Conservation (phyloP, 1,284 basidiomycete species). For the Sporisorium exsertum region DNA sequence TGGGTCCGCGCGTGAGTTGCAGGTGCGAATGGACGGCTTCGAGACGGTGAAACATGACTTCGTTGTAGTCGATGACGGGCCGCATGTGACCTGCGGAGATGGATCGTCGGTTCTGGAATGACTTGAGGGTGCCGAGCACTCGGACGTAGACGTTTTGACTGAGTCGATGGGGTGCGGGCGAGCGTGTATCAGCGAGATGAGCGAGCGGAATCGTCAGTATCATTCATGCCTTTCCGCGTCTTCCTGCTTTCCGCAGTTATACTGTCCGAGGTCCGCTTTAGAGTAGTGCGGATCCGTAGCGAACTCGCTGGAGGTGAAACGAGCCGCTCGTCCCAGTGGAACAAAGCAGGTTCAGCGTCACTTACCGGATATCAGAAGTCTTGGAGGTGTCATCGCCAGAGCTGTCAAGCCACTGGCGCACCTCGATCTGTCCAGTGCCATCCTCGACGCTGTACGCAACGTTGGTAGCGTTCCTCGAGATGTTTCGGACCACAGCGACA, state of each 20-base stretch:
- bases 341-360: neutral
- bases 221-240: neutral
- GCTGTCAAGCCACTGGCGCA: conserved; percentile 87
- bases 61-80: conserved; percentile 78
- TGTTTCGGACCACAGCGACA: conserved; percentile 83
- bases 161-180: neutral
- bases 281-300: neutral
- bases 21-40: conserved; percentile 73
- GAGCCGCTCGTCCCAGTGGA: neutral
- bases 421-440: conserved; percentile 88
- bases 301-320: neutral
- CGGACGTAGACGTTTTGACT: conserved; percentile 84
- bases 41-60: conserved; percentile 83
- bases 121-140: conserved; percentile 90
- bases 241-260: conserved; percentile 1
- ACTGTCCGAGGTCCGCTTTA: neutral
- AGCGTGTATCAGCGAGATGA: neutral
- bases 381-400: conserved; percentile 72
- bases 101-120: conserved; percentile 82
- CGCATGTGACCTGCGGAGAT: conserved; percentile 73
- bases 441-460: conserved; percentile 85
- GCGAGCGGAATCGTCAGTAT: conserved; percentile 8
- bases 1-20: conserved; percentile 43
- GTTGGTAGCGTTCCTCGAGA: conserved; percentile 82
- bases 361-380: conserved; percentile 59